Evolutionary conservation across 192 early-diverging fungal species (phyloP), one percentile per base, ranked within the genome.

Genomic region (Chytriomyces hyalinus): DNA sequence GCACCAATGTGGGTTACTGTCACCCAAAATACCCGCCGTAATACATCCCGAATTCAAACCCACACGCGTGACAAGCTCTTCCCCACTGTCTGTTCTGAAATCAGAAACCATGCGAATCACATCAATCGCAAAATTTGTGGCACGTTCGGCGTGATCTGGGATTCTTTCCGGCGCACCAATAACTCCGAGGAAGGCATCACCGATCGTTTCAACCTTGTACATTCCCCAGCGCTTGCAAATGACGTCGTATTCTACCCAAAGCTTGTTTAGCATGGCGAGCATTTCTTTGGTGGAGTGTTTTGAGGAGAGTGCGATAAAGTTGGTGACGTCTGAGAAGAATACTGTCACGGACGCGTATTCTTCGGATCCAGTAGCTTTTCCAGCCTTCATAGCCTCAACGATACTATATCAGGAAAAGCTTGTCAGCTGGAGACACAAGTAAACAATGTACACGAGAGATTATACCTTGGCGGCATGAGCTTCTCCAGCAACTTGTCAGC

Each of bases 141-240:
- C 78, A 7, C 70, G 71, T 60, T 75, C 70, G 24, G 81, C 78
- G 49, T 80, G 78, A 46, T 76, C 73, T 20, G 76, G 53, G 36
- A 75, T 53, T 51, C 73, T 63, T 6, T 76, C 70, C 45, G 78
- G 78, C 6, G 68, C 70, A 6, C 78, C 78, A 70, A 59, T 65
- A 6, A 78, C 75, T 6, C 74, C 70, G 43, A 74, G 65, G 50
- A 73, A 80, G 0, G 70, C 76, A 51, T 85, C 79, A 5, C 84
- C 84, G 62, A 85, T 85, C 17, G 84, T 85, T 69, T 85, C 84
- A 9, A 85, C 82, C 73, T 85, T 85, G 79, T 84, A 85, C 57
- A 85, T 66, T 46, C 80, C 77, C 79, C 73, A 82, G 44, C 69
- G 72, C 77, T 78, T 81, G 57, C 75, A 80, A 61, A 85, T 79